Evolutionary conservation across 176 grass and related monocot genomes (phyloP), one percentile per base, ranked within the genome.

Genomic region (Aegilops longissima): DNA sequence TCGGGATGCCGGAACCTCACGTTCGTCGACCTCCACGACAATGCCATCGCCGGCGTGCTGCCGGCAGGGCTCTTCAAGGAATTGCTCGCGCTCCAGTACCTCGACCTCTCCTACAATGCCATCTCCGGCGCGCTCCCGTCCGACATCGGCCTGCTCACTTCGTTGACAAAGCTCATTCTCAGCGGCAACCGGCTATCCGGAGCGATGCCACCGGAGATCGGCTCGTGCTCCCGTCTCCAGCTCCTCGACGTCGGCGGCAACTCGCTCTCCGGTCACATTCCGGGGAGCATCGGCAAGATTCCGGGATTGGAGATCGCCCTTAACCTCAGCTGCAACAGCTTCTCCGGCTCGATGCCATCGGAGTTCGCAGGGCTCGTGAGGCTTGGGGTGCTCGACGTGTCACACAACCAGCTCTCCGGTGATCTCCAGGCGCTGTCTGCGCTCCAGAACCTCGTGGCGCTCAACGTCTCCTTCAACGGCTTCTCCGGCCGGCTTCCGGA

Each of bases 11-110:
- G 80, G 56, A 94, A 94, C 8, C 95, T 98, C 45, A 93, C 91
- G 7, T 94, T 98, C 82, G n/a, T 98, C 17, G 95, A 98, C 70
- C 84, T 98, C 47, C 93, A 91, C 79, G 87, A 80, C 89, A 98
- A 98, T 24, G 85, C 82, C 12, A 86, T 98, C 39, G 2, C 74
- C 23, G 91, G 95, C 35, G 87, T 80, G 58, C 82, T 98, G 9
- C 90, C 91, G 3, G 54, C 71, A 1, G 80, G 63, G 3, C 63
- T 95, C 31, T 90, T 95, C 79, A 58, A 88, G 27, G 88, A 89
- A 18, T 16, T 93, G 63, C 73, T 93, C 45, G 86, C 85, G 1
- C 93, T 95, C 21, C 93, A 98, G 81, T 95, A 91, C 82, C 89
- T 98, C 14, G 93, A 98, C 72, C 84, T 95, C 76, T 98, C 95